Conservation (phyloP, 345 rosid species). For the Jatropha curcas region DNA sequence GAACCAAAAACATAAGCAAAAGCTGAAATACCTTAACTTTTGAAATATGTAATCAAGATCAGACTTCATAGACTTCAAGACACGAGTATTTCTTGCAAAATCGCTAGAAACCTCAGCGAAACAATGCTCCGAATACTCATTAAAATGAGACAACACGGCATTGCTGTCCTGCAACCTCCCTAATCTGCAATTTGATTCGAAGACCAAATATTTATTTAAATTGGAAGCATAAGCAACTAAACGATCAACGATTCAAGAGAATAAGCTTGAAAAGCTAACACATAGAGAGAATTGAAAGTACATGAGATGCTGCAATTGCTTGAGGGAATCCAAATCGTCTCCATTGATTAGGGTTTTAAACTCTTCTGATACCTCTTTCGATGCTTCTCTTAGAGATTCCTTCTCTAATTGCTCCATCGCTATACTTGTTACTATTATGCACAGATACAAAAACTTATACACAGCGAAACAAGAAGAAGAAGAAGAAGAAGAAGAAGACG, state of each 20-base stretch:
- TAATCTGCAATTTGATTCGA: constrained; percentile 50
- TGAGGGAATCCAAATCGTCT: constrained; percentile 60
- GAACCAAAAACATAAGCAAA: background rate
- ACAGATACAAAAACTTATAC: background rate
- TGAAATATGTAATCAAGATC: constrained; percentile 91
- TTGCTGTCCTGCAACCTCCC: constrained; percentile 98
- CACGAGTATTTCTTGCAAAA: constrained; percentile 62
- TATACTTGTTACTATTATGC: background rate
- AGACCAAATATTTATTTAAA: background rate
- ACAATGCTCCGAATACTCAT: constrained; percentile 80
- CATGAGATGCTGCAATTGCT: constrained; percentile 78
- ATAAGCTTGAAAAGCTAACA: background rate
- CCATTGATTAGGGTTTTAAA: constrained; percentile 69
- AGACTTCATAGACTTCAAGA: constrained; percentile 72
- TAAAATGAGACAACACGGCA: constrained; percentile 85
- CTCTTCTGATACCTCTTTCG: constrained; percentile 61
- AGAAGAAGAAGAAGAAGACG: background rate
- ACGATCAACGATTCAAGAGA: no score
- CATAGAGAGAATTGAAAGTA: constrained; percentile 28
- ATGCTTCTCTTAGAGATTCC: constrained; percentile 49
- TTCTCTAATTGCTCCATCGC: constrained; percentile 21
- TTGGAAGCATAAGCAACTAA: no score
- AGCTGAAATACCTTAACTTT: constrained; percentile 62
- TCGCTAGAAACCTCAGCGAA: constrained; percentile 72
- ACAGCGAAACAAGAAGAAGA: background rate